These are phyloP conservation scores for Thozetella sp. DNA, from an alignment of 495 filamentous ascomycete genomes.

Conservation along the genomic window DNA sequence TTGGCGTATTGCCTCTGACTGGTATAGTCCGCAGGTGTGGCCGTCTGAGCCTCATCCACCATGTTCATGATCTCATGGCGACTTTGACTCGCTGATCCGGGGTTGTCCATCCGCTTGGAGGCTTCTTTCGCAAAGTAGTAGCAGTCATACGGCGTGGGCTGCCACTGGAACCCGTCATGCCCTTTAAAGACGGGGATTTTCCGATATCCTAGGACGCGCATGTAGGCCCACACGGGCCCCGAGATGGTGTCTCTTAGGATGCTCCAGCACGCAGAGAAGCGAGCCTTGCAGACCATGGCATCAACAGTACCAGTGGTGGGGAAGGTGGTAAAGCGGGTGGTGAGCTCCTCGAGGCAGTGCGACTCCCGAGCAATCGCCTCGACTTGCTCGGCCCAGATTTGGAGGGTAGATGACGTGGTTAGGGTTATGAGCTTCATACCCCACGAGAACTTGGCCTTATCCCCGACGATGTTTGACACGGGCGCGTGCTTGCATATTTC, in stretches of 20 bases:
- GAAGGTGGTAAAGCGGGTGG: slow-evolving; percentile 16
- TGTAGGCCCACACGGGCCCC: slow-evolving; percentile 17
- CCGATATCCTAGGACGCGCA: slow-evolving; percentile 15
- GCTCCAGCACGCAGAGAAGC: slow-evolving; percentile 15
- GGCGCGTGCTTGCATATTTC: slow-evolving; percentile 7
- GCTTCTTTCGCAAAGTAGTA: slow-evolving; percentile 14
- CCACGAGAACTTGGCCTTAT: slow-evolving; percentile 9
- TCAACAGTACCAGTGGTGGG: slow-evolving; percentile 12
- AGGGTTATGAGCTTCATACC: slow-evolving; percentile 11
- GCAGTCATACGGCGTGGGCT: slow-evolving; percentile 13
- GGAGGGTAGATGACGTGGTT: slow-evolving; percentile 6
- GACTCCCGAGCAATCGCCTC: slow-evolving; percentile 16
- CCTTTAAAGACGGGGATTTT: slow-evolving; percentile 14
- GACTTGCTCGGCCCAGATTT: slow-evolving; percentile 13
- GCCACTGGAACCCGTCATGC: slow-evolving; percentile 12
- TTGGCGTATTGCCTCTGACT: slow-evolving; percentile 7
- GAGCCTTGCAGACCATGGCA: slow-evolving; percentile 15
- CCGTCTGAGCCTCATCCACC: slow-evolving; percentile 19
- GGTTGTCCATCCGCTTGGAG: slow-evolving; percentile 6
- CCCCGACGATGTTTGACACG: background rate
- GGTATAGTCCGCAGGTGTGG: slow-evolving; percentile 7
- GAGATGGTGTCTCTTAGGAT: slow-evolving; percentile 18
- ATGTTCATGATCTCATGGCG: slow-evolving; percentile 11
- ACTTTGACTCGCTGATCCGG: slow-evolving; percentile 2
- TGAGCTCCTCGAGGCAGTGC: slow-evolving; percentile 12